These are phyloP conservation scores for Candida andamanensis DNA, from an alignment of 805 yeast genomes.

Conservation along the genomic window DNA sequence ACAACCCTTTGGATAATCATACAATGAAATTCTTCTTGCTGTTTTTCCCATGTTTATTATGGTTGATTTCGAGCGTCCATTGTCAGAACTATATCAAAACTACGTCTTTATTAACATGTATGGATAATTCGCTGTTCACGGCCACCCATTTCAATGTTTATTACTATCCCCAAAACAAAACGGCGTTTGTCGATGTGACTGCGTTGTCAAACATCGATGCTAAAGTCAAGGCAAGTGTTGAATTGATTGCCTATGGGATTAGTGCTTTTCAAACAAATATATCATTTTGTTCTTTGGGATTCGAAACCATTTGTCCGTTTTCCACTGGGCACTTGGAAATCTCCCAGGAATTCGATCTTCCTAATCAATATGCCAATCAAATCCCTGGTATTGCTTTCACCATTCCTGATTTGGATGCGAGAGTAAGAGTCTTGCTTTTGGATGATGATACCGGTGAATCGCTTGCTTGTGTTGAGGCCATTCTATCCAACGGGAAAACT, in stretches of 20 bases:
- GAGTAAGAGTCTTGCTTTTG: conserved; percentile 70
- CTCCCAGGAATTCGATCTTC: conserved; percentile 42
- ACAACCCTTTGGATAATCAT: no score
- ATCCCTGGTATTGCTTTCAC: conserved; percentile 85
- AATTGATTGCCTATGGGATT: conserved; percentile 78
- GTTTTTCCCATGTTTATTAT: conserved; percentile 1
- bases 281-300: conserved; percentile 57
- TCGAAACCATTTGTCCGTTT: conserved; percentile 68
- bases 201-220: conserved; percentile 78
- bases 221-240: conserved; percentile 59
- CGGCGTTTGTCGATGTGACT: conserved; percentile 61
- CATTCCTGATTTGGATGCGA: conserved; percentile 91
- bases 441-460: conserved; percentile 39
- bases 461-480: conserved; percentile 90
- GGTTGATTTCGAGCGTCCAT: conserved; percentile 1
- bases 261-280: conserved; percentile 50
- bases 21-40: conserved; percentile 6
- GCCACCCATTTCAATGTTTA: conserved; percentile 77
- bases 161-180: conserved; percentile 60
- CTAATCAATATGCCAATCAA: conserved; percentile 35
- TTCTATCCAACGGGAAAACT: conserved; percentile 81
- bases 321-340: conserved; percentile 83
- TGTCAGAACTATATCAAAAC: conserved; percentile 39
- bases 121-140: conserved; percentile 82
- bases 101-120: conserved; percentile 80